These are phyloP conservation scores for Leccinum subspadiceum DNA, from an alignment of 1,284 basidiomycete genomes.

Conservation along the genomic window DNA sequence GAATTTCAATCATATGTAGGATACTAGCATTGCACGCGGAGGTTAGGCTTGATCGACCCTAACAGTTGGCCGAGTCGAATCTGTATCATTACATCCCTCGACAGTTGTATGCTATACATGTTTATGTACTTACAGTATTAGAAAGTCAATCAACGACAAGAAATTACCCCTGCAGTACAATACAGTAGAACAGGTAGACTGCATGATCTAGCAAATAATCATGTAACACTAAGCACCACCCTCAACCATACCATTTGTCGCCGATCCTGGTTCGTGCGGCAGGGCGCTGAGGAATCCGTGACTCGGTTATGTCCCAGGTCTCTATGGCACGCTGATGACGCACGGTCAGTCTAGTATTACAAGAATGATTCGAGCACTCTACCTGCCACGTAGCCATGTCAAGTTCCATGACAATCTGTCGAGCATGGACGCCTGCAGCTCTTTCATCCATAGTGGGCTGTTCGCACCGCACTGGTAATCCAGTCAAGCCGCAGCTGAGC, in stretches of 20 bases:
- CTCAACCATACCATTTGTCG: slow-evolving; percentile 67
- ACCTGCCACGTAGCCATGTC: slow-evolving; percentile 83
- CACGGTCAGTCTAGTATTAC: neutral
- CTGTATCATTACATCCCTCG: slow-evolving; percentile 3
- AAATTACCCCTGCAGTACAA: slow-evolving; percentile 22
- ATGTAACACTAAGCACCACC: neutral
- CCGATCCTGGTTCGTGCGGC: slow-evolving; percentile 53
- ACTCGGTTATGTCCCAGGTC: slow-evolving; percentile 71
- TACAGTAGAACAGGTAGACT: slow-evolving; percentile 11
- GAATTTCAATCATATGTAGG: slow-evolving; percentile 1
- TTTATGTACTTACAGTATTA: neutral
- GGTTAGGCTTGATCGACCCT: neutral
- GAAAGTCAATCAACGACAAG: slow-evolving; percentile 17
- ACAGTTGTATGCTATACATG: neutral
- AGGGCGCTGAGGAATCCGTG: slow-evolving; percentile 65
- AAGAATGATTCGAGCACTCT: slow-evolving; percentile 16
- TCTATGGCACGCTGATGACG: slow-evolving; percentile 69
- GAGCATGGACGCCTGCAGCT: slow-evolving; percentile 60
- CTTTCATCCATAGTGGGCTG: slow-evolving; percentile 66
- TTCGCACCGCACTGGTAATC: slow-evolving; percentile 54
- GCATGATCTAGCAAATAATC: slow-evolving; percentile 2
- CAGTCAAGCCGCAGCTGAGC: slow-evolving; percentile 1
- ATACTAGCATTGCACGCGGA: neutral
- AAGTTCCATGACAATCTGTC: slow-evolving; percentile 84
- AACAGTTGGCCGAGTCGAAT: neutral